Conservation (phyloP, 306 rosid species). For the Cyamopsis tetragonoloba region DNA sequence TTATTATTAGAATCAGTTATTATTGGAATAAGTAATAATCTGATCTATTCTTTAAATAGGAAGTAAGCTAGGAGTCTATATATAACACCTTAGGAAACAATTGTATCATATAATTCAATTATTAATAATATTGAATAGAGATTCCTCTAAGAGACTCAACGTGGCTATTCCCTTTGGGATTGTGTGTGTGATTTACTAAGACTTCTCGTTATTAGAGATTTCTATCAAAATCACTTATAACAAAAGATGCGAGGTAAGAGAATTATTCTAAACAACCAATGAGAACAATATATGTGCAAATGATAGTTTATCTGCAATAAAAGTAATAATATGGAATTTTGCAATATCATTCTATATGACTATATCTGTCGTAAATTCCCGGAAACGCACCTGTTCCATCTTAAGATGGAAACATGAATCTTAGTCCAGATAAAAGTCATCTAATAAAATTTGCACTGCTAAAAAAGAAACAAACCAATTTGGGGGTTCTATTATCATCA, state of each 20-base stretch:
- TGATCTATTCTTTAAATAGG: too few relatives aligned
- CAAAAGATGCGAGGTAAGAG: not conserved
- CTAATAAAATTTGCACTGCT: not conserved
- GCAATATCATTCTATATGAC: not conserved
- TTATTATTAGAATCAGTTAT: too few relatives aligned
- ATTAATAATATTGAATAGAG: too few relatives aligned
- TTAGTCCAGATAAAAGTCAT: not conserved
- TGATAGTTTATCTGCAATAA: not conserved
- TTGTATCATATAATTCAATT: too few relatives aligned
- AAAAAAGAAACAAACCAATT: not conserved
- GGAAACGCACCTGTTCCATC: not conserved
- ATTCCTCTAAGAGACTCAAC: too few relatives aligned
- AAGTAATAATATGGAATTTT: not conserved
- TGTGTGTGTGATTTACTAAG: too few relatives aligned
- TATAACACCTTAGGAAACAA: too few relatives aligned
- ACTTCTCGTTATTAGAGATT: too few relatives aligned
- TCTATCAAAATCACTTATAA: too few relatives aligned
- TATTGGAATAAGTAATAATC: too few relatives aligned
- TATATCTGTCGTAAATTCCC: not conserved
- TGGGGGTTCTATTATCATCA: not conserved
- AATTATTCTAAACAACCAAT: not conserved
- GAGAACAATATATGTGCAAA: not conserved
- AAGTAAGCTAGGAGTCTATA: too few relatives aligned
- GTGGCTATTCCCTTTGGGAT: too few relatives aligned
- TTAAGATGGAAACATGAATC: not conserved